These are phyloP conservation scores for Pancytospora philotis DNA, from an alignment of 371 early-diverging fungal genomes.

Conservation along the genomic window DNA sequence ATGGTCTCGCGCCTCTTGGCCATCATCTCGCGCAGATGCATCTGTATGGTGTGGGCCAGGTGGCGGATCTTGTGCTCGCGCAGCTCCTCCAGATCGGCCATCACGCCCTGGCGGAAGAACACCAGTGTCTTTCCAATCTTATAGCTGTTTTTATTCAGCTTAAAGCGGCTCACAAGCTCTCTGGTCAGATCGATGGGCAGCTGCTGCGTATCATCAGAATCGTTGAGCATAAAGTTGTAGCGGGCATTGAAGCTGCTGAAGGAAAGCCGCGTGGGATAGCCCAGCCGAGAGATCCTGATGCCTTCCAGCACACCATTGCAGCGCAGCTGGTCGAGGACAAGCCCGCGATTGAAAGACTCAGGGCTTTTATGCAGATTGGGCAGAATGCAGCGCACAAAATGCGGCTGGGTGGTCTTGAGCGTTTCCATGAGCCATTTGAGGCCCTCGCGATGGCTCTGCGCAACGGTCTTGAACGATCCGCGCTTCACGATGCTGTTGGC, in stretches of 20 bases:
- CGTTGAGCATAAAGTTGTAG: constrained; percentile 67
- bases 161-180: not conserved
- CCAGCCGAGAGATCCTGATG: constrained; percentile 89
- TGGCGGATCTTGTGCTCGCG: constrained; percentile 71
- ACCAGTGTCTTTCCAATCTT: constrained; percentile 84
- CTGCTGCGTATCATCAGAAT: too few relatives aligned
- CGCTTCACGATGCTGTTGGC: constrained; percentile 58
- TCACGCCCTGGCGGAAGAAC: constrained; percentile 90
- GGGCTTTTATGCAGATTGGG: constrained; percentile 86
- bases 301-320: constrained; percentile 99
- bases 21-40: constrained; percentile 70
- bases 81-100: constrained; percentile 82
- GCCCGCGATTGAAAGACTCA: constrained; percentile 67
- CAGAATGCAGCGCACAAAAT: constrained; percentile 96
- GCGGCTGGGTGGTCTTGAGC: constrained; percentile 79
- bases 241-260: constrained; percentile 86
- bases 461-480: constrained; percentile 71
- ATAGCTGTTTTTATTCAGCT: constrained; percentile 61
- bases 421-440: constrained; percentile 74
- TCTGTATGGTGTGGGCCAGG: constrained; percentile 73
- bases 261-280: constrained; percentile 82
- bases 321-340: constrained; percentile 83
- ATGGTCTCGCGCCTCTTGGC: constrained; percentile 62
- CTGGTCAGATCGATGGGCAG: not conserved
- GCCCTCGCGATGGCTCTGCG: constrained; percentile 87